These are phyloP conservation scores for Solanum ahanhuiri DNA, from an alignment of 257 asterid genomes.

Conservation along the genomic window DNA sequence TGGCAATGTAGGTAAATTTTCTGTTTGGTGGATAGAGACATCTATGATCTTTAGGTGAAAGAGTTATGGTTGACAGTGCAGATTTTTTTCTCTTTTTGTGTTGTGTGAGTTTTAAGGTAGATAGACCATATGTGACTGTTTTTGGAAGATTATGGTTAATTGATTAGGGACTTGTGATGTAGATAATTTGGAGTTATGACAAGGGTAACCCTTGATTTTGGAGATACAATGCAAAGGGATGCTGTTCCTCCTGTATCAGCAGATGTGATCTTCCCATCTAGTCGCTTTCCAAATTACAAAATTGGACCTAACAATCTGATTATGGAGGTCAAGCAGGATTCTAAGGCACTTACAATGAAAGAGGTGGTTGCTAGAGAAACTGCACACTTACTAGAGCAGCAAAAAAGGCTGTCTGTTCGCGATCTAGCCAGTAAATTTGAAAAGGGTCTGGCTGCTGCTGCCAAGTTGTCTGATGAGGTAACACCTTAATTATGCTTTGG, in stretches of 20 bases:
- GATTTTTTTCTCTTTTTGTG: not conserved
- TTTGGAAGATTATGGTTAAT: not conserved
- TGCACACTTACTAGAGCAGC: conserved; percentile 70
- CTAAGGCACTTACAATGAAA: conserved; percentile 41
- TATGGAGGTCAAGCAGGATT: conserved; percentile 60
- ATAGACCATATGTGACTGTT: not conserved
- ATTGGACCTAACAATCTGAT: conserved; percentile 75
- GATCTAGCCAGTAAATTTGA: conserved; percentile 87
- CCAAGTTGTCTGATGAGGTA: conserved; percentile 87
- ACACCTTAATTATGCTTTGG: not conserved
- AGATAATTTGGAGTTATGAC: conserved; percentile 35
- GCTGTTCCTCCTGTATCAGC: conserved; percentile 75
- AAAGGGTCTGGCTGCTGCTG: conserved; percentile 86
- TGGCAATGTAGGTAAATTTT: not conserved
- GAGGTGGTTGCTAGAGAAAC: conserved; percentile 78
- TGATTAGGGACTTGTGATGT: not conserved
- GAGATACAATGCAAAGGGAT: conserved; percentile 67
- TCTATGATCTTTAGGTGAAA: not conserved
- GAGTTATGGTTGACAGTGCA: not conserved
- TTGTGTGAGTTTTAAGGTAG: not conserved
- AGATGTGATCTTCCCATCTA: conserved; percentile 66
- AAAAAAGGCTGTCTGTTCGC: conserved; percentile 78
- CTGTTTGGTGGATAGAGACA: not conserved
- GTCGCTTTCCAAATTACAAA: conserved; percentile 68
- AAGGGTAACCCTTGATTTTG: conserved; percentile 67